Evolutionary conservation across 495 filamentous ascomycete genomes (phyloP), one percentile per base, ranked within the genome.

Genomic region (Trichoderma reesei): DNA sequence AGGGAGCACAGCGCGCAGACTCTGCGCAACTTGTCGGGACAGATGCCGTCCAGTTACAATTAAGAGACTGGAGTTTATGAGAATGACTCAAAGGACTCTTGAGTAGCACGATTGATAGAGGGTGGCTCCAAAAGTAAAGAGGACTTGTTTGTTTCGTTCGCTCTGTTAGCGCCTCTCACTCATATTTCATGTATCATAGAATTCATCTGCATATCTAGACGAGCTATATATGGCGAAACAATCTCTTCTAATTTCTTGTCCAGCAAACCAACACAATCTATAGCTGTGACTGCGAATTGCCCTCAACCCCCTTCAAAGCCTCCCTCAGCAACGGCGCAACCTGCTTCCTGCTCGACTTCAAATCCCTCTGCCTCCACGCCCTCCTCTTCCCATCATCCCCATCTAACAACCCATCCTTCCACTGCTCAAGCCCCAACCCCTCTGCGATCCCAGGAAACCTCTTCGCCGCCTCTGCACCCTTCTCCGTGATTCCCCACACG

Each of bases 281-380:
- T 54, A 41, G 3, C n/a, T 67, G 70, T 41, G 51, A 36, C 26
- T 72, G 63, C 73, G 18, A 72, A 60, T 63, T 62, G 71, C 10
- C 68, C 61, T 33, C 62, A 73, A 36, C 63, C 59, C 75, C 74
- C 62, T 76, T 75, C 70, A 91, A 81, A 26, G 80, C 85, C 66
- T 82, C 82, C 69, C 91, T 83, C 68, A 98, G 66, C 74, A 96
- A 75, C 38, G 93, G 93, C 39, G 88, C 92, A 48, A 98, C 90
- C 79, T 91, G 87, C 76, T 98, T 98, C 68, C 93, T 79, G 73
- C 92, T 96, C 65, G 85, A 79, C 60, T 81, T 79, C 31, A 88
- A 67, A 68, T 86, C 81, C 33, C 72, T 74, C 79, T 96, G 92
- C 67, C 77, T 73, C 89, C 90, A 93, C 37, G 88, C 78, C 59